phyloP scores from a whole-genome alignment of 768 basidiomycete genomes.

The Tylopilus rubrobrunneus region DNA sequence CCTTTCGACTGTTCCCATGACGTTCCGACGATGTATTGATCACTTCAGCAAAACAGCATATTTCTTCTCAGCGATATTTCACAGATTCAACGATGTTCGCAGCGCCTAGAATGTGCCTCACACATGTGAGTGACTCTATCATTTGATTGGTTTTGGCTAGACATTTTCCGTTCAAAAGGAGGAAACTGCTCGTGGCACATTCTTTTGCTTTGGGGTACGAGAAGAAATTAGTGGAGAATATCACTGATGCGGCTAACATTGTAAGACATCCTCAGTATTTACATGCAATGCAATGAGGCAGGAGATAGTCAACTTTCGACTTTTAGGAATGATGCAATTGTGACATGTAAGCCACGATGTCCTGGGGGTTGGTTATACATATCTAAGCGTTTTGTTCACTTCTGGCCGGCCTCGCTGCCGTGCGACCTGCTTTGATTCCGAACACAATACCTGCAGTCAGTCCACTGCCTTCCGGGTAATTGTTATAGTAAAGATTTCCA shows the following conservation, averaged over 20 bases:
- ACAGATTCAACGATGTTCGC: slow-evolving; percentile 25
- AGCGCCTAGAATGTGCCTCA: slow-evolving; percentile 16
- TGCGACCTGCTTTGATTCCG: slow-evolving; percentile 51
- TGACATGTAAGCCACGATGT: too few relatives aligned
- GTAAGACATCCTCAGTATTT: too few relatives aligned
- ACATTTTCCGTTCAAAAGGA: slow-evolving; percentile 38
- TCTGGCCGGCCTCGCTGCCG: slow-evolving; percentile 34
- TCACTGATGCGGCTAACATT: too few relatives aligned
- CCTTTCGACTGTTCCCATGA: slow-evolving; percentile 46
- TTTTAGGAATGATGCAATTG: too few relatives aligned
- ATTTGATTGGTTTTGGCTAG: not conserved
- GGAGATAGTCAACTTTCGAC: too few relatives aligned
- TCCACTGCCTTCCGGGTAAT: slow-evolving; percentile 71
- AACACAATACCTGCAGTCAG: slow-evolving; percentile 64
- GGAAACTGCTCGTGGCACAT: slow-evolving; percentile 51
- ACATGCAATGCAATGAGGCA: not conserved
- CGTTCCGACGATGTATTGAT: slow-evolving; percentile 53
- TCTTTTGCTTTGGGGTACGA: slow-evolving; percentile 36
- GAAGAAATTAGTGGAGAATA: not conserved
- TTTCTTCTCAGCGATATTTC: slow-evolving; percentile 45
- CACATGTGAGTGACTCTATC: slow-evolving; percentile 13
- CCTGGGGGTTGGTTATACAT: too few relatives aligned
- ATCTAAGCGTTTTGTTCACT: not conserved
- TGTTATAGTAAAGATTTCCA: slow-evolving; percentile 57
- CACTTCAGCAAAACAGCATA: slow-evolving; percentile 40